Evolutionary conservation across 1,284 basidiomycete genomes (phyloP).

Genomic region (Retiboletus fuscus): DNA sequence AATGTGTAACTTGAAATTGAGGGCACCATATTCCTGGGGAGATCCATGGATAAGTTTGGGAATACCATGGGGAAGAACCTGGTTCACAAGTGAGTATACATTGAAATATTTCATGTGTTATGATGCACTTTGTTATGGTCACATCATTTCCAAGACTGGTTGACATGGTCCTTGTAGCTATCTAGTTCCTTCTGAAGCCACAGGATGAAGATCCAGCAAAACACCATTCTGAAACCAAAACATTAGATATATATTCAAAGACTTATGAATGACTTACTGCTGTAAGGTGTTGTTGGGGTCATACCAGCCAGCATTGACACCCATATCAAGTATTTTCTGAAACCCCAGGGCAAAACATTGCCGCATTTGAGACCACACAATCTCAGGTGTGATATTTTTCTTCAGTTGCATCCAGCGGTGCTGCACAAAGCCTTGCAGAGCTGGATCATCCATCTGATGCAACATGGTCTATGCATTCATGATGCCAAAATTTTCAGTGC

Average conservation of each 20-base stretch:
- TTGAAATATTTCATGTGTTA: no score
- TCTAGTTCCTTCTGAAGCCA: not conserved
- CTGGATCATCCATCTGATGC: no score
- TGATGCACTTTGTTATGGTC: not conserved
- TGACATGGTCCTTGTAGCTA: not conserved
- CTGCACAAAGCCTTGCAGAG: no score
- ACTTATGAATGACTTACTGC: no score
- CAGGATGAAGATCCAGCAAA: not conserved
- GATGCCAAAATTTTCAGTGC: no score
- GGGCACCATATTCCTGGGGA: no score
- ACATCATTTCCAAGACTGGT: not conserved
- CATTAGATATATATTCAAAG: no score
- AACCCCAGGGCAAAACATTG: not conserved
- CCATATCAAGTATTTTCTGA: no score
- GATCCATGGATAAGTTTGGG: not conserved
- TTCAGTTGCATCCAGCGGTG: not conserved
- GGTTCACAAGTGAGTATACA: no score
- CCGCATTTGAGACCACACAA: not conserved
- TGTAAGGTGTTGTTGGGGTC: no score
- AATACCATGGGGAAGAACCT: not conserved
- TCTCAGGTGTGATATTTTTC: slow-evolving; percentile 2
- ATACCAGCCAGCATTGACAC: no score
- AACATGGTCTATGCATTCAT: no score
- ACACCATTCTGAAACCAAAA: not conserved
- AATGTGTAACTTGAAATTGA: not conserved